phyloP scores from a whole-genome alignment of 148 eudicot species.

The Hydrangea macrophylla region DNA sequence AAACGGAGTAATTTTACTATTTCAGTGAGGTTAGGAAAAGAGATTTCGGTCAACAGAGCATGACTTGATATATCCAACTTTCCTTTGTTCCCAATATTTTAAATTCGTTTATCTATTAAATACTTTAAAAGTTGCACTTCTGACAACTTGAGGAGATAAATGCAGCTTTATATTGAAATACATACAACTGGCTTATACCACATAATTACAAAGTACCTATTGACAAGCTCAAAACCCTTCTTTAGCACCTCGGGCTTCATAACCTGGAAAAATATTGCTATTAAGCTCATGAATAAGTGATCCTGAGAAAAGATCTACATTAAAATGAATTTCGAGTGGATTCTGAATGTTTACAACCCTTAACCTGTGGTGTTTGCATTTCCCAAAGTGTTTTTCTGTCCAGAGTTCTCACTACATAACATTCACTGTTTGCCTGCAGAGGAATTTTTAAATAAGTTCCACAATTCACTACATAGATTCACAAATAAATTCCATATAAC shows the following conservation, averaged over 20 bases:
- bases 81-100: no score
- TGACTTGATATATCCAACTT: background rate
- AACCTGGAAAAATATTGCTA: constrained; percentile 40
- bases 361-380: constrained; percentile 99
- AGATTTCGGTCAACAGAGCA: background rate
- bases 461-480: background rate
- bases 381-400: constrained; percentile 96
- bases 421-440: constrained; percentile 66
- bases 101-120: no score
- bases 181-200: background rate
- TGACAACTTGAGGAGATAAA: background rate
- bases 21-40: background rate
- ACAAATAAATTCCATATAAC: background rate
- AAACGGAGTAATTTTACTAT: no score
- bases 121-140: no score
- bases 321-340: background rate
- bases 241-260: constrained; percentile 82
- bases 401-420: constrained; percentile 79
- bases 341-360: constrained; percentile 5
- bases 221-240: constrained; percentile 88
- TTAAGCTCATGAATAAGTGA: background rate
- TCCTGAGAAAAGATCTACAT: background rate
- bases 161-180: background rate
- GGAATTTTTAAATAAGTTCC: background rate
- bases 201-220: constrained; percentile 46